Evolutionary conservation across 345 rosid genomes (phyloP).

Genomic region (Arabidopsis thaliana): TAIR10.1 NC_003070.9:19911001-19911500

Average conservation of each 20-base stretch:
- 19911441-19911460: background rate
- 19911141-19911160: background rate
- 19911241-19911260: background rate
- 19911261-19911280: background rate
- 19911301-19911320: background rate
- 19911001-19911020: background rate
- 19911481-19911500: conserved; percentile 3
- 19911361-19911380: background rate
- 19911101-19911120: background rate
- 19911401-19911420: conserved; percentile 16
- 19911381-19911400: conserved; percentile 19
- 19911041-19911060: background rate
- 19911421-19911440: background rate
- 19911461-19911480: background rate
- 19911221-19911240: background rate
- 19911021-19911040: background rate
- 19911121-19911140: background rate
- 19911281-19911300: background rate
- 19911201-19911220: background rate
- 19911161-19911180: background rate
- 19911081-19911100: no score
- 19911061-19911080: background rate
- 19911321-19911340: conserved; percentile 16
- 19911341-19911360: no score
- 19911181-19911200: conserved; percentile 7